Conservation (phyloP, 768 basidiomycete genomes). For the Leccinum aurantiacum region DNA sequence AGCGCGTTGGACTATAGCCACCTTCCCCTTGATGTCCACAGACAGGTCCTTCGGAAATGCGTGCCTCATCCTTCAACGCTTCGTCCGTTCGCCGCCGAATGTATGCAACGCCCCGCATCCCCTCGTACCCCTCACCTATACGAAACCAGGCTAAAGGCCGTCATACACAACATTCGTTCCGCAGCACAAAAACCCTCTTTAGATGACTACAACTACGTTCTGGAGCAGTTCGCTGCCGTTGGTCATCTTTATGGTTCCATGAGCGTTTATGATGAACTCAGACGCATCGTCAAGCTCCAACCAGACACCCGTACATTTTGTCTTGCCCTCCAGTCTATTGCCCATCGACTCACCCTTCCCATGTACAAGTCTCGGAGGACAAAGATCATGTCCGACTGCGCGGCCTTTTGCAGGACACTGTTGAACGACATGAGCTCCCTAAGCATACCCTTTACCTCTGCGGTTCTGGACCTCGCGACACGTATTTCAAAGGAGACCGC, state of each 20-base stretch:
- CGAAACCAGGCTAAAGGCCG: slow-evolving; percentile 63
- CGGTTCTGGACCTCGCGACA: slow-evolving; percentile 64
- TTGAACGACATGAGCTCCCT: slow-evolving; percentile 56
- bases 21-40: slow-evolving; percentile 67
- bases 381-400: slow-evolving; percentile 42
- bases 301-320: slow-evolving; percentile 60
- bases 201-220: slow-evolving; percentile 73
- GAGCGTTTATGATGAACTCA: slow-evolving; percentile 62
- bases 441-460: slow-evolving; percentile 51
- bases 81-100: slow-evolving; percentile 44
- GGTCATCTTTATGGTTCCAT: slow-evolving; percentile 66
- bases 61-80: slow-evolving; percentile 48
- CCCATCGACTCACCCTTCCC: slow-evolving; percentile 65
- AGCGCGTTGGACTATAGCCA: slow-evolving; percentile 44
- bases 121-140: slow-evolving; percentile 49
- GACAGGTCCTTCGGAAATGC: slow-evolving; percentile 66
- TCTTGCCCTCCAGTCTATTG: slow-evolving; percentile 67
- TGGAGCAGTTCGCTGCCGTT: slow-evolving; percentile 72
- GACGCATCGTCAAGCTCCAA: slow-evolving; percentile 37
- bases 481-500: slow-evolving; percentile 66
- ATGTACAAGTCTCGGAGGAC: slow-evolving; percentile 39
- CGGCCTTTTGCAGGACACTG: slow-evolving; percentile 48
- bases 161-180: slow-evolving; percentile 70
- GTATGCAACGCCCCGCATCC: slow-evolving; percentile 38
- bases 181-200: slow-evolving; percentile 42